These are phyloP conservation scores for Monosiga brevicollis DNA, from an alignment of 78 protist genomes.

Conservation along the genomic window DNA sequence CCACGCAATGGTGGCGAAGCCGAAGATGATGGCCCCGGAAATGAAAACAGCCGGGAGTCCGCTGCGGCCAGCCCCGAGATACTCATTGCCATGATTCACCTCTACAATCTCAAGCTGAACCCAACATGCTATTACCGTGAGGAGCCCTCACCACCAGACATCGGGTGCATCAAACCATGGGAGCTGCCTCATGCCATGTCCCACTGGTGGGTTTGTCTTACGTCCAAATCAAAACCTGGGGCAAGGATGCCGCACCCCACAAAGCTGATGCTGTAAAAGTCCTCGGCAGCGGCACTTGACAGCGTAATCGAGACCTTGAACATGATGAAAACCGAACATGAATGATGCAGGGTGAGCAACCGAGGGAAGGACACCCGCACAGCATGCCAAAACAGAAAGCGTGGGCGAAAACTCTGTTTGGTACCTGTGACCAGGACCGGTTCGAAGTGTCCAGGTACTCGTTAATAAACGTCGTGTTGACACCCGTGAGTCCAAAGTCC, in stretches of 20 bases:
- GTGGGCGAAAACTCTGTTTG: too few relatives aligned
- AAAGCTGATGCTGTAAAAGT: not conserved
- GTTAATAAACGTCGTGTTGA: too few relatives aligned
- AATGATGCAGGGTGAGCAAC: too few relatives aligned
- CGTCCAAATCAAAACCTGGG: not conserved
- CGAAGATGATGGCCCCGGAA: not conserved
- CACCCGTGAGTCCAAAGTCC: too few relatives aligned
- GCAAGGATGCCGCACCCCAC: not conserved
- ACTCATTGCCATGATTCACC: not conserved
- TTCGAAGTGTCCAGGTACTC: too few relatives aligned
- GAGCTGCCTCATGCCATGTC: not conserved
- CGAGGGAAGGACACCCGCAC: too few relatives aligned
- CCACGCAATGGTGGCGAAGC: not conserved
- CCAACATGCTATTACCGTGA: not conserved
- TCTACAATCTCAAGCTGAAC: not conserved
- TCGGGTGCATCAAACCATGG: too few relatives aligned
- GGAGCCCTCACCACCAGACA: too few relatives aligned
- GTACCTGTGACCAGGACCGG: too few relatives aligned
- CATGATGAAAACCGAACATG: too few relatives aligned
- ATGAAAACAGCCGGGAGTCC: not conserved
- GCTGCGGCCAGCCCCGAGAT: not conserved
- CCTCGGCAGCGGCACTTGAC: not conserved
- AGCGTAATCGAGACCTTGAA: too few relatives aligned
- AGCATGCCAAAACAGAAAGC: too few relatives aligned
- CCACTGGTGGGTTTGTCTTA: not conserved